These are phyloP conservation scores for Fragaria nilgerrensis DNA, from an alignment of 306 rosid genomes.

Conservation along the genomic window DNA sequence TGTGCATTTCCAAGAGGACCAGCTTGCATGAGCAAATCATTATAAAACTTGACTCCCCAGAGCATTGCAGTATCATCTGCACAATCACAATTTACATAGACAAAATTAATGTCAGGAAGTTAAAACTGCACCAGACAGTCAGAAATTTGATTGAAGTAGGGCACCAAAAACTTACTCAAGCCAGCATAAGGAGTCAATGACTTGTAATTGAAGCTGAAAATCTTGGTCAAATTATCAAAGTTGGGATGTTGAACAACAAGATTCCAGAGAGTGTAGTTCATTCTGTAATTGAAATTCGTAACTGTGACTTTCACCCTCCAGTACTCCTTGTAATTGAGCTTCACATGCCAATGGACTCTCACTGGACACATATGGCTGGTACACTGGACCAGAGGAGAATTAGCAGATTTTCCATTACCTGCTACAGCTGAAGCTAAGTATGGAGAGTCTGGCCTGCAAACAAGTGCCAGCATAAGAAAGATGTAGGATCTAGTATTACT, in stretches of 20 bases:
- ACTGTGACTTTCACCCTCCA: slow-evolving; percentile 96
- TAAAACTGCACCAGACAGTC: background rate
- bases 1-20: slow-evolving; percentile 88
- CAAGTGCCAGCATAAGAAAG: slow-evolving; percentile 17
- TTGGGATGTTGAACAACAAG: slow-evolving; percentile 96
- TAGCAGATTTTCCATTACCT: slow-evolving; percentile 44
- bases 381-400: slow-evolving; percentile 77
- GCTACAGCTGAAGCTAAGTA: slow-evolving; percentile 74
- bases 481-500: background rate
- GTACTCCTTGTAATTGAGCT: slow-evolving; percentile 91
- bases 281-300: slow-evolving; percentile 91
- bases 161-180: slow-evolving; percentile 64
- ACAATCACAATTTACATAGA: slow-evolving; percentile 22
- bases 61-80: slow-evolving; percentile 97
- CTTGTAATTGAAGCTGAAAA: slow-evolving; percentile 90
- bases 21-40: slow-evolving; percentile 78
- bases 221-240: slow-evolving; percentile 76
- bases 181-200: slow-evolving; percentile 85
- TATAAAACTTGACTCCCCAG: slow-evolving; percentile 89
- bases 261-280: slow-evolving; percentile 94
- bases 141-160: background rate
- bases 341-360: slow-evolving; percentile 99
- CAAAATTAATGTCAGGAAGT: background rate
- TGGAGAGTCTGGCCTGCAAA: slow-evolving; percentile 60
- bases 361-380: slow-evolving; percentile 98